Conservation (phyloP, 148 eudicot genomes). For the Rhododendron henanense region DNA sequence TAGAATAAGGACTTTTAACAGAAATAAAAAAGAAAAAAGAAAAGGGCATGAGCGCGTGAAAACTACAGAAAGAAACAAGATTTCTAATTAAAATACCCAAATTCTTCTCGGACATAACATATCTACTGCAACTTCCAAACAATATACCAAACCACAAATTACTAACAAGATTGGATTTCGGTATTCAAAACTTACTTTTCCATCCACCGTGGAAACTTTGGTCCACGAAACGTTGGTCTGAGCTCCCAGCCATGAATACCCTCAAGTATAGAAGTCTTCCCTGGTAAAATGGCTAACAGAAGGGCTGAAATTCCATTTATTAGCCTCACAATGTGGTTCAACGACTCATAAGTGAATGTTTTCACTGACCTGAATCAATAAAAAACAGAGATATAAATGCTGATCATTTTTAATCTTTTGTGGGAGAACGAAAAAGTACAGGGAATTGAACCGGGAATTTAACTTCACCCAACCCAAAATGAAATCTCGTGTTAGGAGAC, state of each 20-base stretch:
- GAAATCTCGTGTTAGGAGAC: not conserved
- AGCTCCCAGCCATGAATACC: slow-evolving; percentile 99
- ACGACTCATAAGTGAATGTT: slow-evolving; percentile 79
- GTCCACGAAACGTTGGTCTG: slow-evolving; percentile 91
- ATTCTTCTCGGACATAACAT: not conserved
- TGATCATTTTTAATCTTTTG: not conserved
- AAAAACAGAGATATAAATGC: slow-evolving; percentile 7
- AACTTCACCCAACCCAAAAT: slow-evolving; percentile 1
- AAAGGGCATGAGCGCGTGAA: not conserved
- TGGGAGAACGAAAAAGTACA: not conserved
- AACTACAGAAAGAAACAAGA: not conserved
- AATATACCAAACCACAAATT: slow-evolving; percentile 1
- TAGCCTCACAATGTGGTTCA: slow-evolving; percentile 72
- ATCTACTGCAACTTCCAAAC: not conserved
- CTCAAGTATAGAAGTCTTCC: slow-evolving; percentile 86
- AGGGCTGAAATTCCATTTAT: slow-evolving; percentile 92
- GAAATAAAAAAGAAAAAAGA: not conserved
- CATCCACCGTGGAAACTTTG: slow-evolving; percentile 97
- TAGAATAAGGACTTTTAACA: not conserved
- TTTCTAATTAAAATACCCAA: not conserved
- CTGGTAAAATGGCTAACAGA: slow-evolving; percentile 79
- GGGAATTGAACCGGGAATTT: not conserved
- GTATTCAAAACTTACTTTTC: slow-evolving; percentile 61
- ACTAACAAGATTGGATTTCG: not conserved
- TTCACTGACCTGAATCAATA: slow-evolving; percentile 70